Conservation (phyloP, 2,329 filamentous ascomycete genomes). For the Diaporthe nobilis region DNA sequence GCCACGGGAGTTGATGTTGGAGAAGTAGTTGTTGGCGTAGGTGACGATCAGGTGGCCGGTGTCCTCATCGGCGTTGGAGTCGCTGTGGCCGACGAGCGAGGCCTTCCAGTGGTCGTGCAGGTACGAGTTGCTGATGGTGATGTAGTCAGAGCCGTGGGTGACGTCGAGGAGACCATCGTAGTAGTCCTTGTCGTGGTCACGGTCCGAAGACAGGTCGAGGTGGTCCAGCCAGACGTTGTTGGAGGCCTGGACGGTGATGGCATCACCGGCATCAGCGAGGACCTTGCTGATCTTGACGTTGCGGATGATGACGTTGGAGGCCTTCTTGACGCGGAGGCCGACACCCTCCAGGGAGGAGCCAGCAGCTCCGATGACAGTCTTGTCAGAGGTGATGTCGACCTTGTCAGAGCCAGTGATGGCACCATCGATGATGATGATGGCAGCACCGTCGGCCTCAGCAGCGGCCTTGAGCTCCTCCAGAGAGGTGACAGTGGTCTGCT, state of each 20-base stretch:
- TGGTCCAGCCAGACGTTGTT: constrained; percentile 78
- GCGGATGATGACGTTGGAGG: constrained; percentile 72
- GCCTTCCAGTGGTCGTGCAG: constrained; percentile 71
- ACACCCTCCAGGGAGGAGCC: constrained; percentile 58
- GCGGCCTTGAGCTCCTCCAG: constrained; percentile 65
- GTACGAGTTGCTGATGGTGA: constrained; percentile 64
- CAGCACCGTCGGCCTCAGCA: constrained; percentile 59
- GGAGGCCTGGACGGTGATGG: constrained; percentile 69
- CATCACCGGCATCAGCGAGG: constrained; percentile 69
- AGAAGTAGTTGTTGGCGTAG: constrained; percentile 75
- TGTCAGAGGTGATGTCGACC: constrained; percentile 63
- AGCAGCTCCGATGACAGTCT: constrained; percentile 62
- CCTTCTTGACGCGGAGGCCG: constrained; percentile 66
- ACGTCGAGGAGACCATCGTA: constrained; percentile 77
- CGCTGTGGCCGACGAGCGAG: constrained; percentile 72
- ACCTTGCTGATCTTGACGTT: constrained; percentile 74
- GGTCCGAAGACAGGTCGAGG: constrained; percentile 73
- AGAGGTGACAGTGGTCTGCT: constrained; percentile 67
- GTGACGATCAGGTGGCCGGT: constrained; percentile 74
- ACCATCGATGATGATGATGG: constrained; percentile 62
- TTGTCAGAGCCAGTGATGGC: constrained; percentile 58
- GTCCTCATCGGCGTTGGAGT: constrained; percentile 71
- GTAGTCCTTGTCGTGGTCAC: constrained; percentile 75
- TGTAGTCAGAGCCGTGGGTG: constrained; percentile 73
- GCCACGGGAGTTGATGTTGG: constrained; percentile 74